Evolutionary conservation across 106 monocot species (phyloP).

Genomic region (Gastrodia elata): DNA sequence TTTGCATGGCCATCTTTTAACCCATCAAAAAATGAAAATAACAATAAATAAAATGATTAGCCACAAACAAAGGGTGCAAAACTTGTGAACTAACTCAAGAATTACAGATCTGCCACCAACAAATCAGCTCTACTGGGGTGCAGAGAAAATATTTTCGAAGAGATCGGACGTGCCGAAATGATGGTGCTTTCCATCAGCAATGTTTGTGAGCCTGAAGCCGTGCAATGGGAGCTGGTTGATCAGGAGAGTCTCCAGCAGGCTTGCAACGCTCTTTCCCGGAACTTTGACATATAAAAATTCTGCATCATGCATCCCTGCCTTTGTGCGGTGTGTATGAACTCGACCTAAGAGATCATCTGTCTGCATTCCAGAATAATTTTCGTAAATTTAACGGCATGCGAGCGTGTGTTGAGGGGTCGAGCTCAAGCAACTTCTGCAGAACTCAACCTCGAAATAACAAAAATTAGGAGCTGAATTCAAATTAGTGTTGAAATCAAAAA

Average conservation of each 20-base stretch:
- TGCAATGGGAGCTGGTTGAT: constrained; percentile 83
- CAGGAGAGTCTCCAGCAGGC: constrained; percentile 86
- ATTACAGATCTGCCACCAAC: neutral
- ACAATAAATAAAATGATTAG: neutral
- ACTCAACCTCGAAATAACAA: no score
- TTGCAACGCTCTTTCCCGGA: constrained; percentile 89
- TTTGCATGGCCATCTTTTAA: neutral
- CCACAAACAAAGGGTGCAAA: neutral
- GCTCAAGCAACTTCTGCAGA: no score
- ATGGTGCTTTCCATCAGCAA: constrained; percentile 83
- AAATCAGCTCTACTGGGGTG: constrained; percentile 12
- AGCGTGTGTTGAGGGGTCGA: no score
- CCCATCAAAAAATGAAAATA: neutral
- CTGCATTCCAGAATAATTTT: constrained; percentile 46
- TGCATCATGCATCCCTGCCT: constrained; percentile 62
- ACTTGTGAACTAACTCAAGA: neutral
- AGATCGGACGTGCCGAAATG: constrained; percentile 71
- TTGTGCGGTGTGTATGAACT: constrained; percentile 56
- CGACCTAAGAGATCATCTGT: constrained; percentile 85
- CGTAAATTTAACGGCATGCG: no score
- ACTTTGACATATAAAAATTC: constrained; percentile 54
- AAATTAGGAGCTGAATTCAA: no score
- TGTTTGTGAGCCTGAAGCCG: constrained; percentile 56
- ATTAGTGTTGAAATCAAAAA: no score
- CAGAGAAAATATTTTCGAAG: constrained; percentile 19